These are phyloP conservation scores for Geotrichum reessii DNA, from an alignment of 1,139 yeast genomes.

Conservation along the genomic window DNA sequence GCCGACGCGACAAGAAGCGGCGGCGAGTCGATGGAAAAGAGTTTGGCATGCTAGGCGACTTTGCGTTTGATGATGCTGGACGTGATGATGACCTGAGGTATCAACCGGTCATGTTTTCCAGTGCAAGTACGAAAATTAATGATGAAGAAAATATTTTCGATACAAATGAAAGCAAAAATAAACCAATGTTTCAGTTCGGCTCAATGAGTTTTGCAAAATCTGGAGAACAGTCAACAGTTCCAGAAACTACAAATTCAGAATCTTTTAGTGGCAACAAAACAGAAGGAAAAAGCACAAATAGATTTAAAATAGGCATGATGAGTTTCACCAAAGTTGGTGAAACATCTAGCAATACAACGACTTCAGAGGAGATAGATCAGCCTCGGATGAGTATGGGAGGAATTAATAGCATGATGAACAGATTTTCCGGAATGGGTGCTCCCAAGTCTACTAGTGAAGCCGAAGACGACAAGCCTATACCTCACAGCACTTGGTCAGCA, in stretches of 20 bases:
- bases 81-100: conserved; percentile 4
- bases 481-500: conserved; percentile 7
- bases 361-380: background rate
- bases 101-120: conserved; percentile 13
- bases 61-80: conserved; percentile 4
- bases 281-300: background rate
- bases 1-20: background rate
- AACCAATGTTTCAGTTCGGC: background rate
- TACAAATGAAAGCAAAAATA: background rate
- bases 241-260: background rate
- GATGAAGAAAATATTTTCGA: background rate
- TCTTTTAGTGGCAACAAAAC: background rate
- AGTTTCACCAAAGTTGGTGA: conserved; percentile 1
- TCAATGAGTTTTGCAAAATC: background rate
- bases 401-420: background rate
- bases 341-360: background rate
- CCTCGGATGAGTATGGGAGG: background rate
- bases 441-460: background rate
- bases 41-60: conserved; percentile 15
- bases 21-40: conserved; percentile 15
- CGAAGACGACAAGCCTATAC: background rate
- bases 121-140: background rate
- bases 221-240: background rate
- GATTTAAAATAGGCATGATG: background rate
- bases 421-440: background rate